A percentile compares a stretch with the other conserved stretches of the same genome.
Evolutionary conservation across 2,329 filamentous ascomycete species (phyloP).

Genomic region (Annulohypoxylon truncatum): DNA sequence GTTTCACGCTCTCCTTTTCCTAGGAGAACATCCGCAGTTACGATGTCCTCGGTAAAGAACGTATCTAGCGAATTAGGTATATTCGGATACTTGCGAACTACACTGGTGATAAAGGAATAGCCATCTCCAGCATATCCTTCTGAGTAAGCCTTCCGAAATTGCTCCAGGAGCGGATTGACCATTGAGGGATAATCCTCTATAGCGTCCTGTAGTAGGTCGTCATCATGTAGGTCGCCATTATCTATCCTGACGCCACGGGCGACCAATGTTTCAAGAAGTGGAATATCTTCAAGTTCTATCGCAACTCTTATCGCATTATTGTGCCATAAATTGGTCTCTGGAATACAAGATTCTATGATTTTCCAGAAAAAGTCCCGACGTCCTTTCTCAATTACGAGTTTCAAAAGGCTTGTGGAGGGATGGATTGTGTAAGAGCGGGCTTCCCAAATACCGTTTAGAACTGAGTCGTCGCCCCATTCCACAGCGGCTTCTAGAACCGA

Average conservation of each 20-base stretch:
- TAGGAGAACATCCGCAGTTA: not conserved
- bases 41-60: not conserved
- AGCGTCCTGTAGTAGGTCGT: not conserved
- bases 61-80: conserved; percentile 1
- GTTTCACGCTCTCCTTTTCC: too few relatives aligned
- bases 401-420: not conserved
- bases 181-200: conserved; percentile 7
- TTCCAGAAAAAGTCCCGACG: too few relatives aligned
- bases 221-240: not conserved
- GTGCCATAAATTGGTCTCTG: too few relatives aligned
- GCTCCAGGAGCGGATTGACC: conserved; percentile 15
- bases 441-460: conserved; percentile 6
- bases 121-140: conserved; percentile 10
- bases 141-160: conserved; percentile 8
- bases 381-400: not conserved
- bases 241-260: not conserved
- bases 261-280: conserved; percentile 7
- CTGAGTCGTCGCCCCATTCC: conserved; percentile 12
- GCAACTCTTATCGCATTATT: not conserved
- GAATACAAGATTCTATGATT: too few relatives aligned
- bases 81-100: not conserved
- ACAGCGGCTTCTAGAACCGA: not conserved
- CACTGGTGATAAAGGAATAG: not conserved
- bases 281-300: conserved; percentile 2
- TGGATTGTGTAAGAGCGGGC: not conserved